Evolutionary conservation across 2,329 filamentous ascomycete species (phyloP), one percentile per base, ranked within the genome.

Genomic region (Calcarisporium arbuscula): DNA sequence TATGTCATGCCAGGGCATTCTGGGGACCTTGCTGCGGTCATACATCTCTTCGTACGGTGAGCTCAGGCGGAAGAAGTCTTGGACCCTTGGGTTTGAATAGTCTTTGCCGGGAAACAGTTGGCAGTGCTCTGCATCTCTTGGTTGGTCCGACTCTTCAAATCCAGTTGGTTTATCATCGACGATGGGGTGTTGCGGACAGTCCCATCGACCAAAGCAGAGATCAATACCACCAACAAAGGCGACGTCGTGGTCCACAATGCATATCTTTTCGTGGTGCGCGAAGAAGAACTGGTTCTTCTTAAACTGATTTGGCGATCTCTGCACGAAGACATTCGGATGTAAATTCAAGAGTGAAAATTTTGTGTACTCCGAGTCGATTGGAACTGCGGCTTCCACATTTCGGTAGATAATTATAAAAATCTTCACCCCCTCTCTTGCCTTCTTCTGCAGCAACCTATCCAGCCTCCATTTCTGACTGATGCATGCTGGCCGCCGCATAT

Each of bases 261-360:
- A 90, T n/a, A 98, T 75, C 62, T 98, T 98, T 58, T 98, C 92
- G 61, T 98, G 92, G 55, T 98, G 92, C 2, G 92, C 92, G 71
- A 94, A 98, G 68, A 98, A 98, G 66, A 98, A 98, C 29, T 95
- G 94, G 51, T 96, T 96, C 63, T 98, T 94, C 53, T 94, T 85
- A 62, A 96, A 89, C 60, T 98, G 92, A 50, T 98, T 95, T 1
- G 92, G 92, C 4, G 92, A 96, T 50, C 92, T 74, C 55, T 96
- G 88, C 11, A 98, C 88, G 49, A 95, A 95, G 43, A 98, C 81
- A 56, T 98, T 98, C 15, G 88, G 88, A 49, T 96, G 90, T 7
- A 98, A 72, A 54, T 96, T 94, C 30, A 98, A 76, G 39, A 98
- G 72, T 2, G 89, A 95, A 61, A 89, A 94, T 52, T 98, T 98